Evolutionary conservation across 495 filamentous ascomycete species (phyloP), one percentile per base, ranked within the genome.

Genomic region (Talaromyces trachyspermus): DNA sequence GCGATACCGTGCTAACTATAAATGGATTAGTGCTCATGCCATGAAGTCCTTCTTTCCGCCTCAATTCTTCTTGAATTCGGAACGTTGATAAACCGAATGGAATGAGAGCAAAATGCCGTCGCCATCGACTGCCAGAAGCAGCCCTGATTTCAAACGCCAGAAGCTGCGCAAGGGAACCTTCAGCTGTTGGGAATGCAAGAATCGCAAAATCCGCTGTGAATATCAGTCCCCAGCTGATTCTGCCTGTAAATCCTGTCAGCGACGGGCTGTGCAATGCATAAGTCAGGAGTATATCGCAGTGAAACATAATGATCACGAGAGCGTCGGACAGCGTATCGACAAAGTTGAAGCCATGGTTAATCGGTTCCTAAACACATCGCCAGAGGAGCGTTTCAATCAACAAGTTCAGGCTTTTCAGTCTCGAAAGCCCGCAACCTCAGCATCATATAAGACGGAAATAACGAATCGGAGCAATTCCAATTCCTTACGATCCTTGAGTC

Each of bases 131-230:
- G 12, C 8, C 35, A 20, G 15, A 10, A 29, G 20, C 15, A 32
- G 5, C 5, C 15, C 42, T 15, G 32, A 7, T 11, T 42, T 48
- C 37, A 56, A 56, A 51, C 49, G 51, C 14, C 60, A 61, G 12
- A 65, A 61, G 43, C 4, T 66, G 2, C 61, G 64, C 11, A 64
- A 67, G 42, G 65, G 65, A 39, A 67, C 65, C 6, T 53, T 51
- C 19, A 65, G 62, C 35, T 69, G 64, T 52, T 67, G 64, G 62
- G 62, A 64, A 35, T 69, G 66, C 50, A 68, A 63, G 32, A 54
- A 56, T 18, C 62, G 66, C 36, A 69, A 69, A 46, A 63, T 53
- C n/a, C 53, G 54, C 6, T 66, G 60, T 40, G 54, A 55, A 20
- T 63, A 70, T 39, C 52, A 47, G 26, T 12, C 49, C 0, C 37